phyloP scores from a whole-genome alignment of 2,329 filamentous ascomycete species.

The Fusarium paranaense region DNA sequence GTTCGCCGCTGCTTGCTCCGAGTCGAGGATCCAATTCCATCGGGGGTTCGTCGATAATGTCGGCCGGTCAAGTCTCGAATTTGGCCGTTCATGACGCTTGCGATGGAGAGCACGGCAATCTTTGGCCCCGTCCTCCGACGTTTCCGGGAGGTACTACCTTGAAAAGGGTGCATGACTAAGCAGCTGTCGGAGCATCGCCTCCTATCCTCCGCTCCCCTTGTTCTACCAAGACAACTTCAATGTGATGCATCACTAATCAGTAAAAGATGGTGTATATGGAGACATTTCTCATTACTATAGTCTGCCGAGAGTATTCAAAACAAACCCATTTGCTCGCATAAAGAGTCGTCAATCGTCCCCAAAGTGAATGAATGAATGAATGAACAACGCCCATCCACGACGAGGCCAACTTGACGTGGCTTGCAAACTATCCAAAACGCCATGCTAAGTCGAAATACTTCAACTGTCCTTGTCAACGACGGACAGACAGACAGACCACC shows the following conservation, averaged over 20 bases:
- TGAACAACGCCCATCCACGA: neutral
- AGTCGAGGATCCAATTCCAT: constrained; percentile 52
- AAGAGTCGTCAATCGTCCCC: neutral
- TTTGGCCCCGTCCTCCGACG: constrained; percentile 48
- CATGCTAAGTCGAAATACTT: constrained; percentile 6
- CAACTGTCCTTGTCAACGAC: neutral
- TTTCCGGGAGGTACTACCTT: constrained; percentile 14
- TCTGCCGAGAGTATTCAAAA: neutral
- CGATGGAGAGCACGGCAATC: constrained; percentile 42
- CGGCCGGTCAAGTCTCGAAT: constrained; percentile 27
- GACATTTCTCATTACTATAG: constrained; percentile 2
- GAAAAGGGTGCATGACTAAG: constrained; percentile 30
- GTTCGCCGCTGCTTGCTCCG: constrained; percentile 40
- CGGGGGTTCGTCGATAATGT: constrained; percentile 28
- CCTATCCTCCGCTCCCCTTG: neutral
- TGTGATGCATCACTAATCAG: neutral
- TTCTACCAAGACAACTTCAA: neutral
- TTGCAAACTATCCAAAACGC: constrained; percentile 3
- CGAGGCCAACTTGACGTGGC: neutral
- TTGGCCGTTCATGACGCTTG: constrained; percentile 9
- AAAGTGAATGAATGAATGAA: neutral
- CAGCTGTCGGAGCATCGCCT: constrained; percentile 26
- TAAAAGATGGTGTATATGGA: neutral
- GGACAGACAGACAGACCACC: neutral
- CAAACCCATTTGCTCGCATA: neutral